Evolutionary conservation across 306 rosid species (phyloP).

Genomic region (Prinsepia uniflora): DNA sequence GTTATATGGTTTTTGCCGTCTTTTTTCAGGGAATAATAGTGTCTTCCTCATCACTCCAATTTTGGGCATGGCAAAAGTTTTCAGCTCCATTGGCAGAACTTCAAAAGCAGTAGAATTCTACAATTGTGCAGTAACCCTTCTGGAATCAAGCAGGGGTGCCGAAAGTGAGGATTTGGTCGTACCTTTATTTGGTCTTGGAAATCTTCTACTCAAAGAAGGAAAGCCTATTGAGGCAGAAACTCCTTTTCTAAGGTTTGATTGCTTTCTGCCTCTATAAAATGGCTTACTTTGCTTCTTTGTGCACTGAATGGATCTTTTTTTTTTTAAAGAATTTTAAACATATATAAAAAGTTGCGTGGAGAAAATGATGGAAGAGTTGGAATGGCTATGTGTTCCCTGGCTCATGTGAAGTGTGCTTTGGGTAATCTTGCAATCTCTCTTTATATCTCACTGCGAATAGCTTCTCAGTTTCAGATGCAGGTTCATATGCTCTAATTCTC

Average conservation of each 20-base stretch:
- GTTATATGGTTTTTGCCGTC: constrained; percentile 4
- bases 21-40: constrained; percentile 53
- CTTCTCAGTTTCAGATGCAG: constrained; percentile 10
- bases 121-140: constrained; percentile 43
- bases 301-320: background rate
- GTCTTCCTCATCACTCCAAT: constrained; percentile 60
- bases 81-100: constrained; percentile 55
- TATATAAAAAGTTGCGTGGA: constrained; percentile 63
- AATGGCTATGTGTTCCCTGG: constrained; percentile 78
- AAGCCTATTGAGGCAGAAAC: constrained; percentile 61
- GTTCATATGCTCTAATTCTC: constrained; percentile 18
- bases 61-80: constrained; percentile 78
- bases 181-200: constrained; percentile 78
- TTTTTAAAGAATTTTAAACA: constrained; percentile 69
- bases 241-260: constrained; percentile 61
- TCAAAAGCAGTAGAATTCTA: constrained; percentile 62
- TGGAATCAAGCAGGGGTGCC: constrained; percentile 70
- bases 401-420: constrained; percentile 73
- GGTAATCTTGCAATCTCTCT: constrained; percentile 46
- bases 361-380: constrained; percentile 83
- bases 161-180: constrained; percentile 67
- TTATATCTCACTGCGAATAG: constrained; percentile 19
- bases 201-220: constrained; percentile 78
- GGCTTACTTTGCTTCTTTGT: constrained; percentile 15
- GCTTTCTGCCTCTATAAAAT: constrained; percentile 10